phyloP scores from a whole-genome alignment of 441 rosid genomes.

The Pelargonium australe region DNA sequence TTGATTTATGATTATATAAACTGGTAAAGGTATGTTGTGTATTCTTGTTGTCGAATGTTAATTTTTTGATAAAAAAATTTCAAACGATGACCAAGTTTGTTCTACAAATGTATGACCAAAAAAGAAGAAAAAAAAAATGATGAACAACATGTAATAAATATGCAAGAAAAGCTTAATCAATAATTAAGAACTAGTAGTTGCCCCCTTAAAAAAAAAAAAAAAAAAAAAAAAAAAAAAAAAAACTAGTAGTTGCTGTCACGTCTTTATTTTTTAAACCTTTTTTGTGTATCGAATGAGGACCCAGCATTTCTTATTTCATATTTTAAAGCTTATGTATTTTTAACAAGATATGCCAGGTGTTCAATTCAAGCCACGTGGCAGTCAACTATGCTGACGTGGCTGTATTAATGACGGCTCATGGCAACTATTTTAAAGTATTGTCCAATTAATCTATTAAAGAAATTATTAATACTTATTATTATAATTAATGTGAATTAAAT shows the following conservation, averaged over 20 bases:
- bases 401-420: not conserved
- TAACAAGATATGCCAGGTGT: not conserved
- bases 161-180: not conserved
- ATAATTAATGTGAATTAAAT: too few species aligned
- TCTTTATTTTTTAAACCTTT: not conserved
- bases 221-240: too few species aligned
- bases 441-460: too few species aligned
- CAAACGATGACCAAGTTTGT: not conserved
- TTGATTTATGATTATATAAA: not conserved
- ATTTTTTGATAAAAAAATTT: not conserved
- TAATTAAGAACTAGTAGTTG: not conserved
- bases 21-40: slow-evolving; percentile 2
- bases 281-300: not conserved
- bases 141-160: not conserved
- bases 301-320: not conserved
- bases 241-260: too few species aligned
- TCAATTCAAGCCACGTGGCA: not conserved
- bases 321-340: not conserved
- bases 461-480: too few species aligned
- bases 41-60: not conserved
- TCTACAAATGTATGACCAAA: too few species aligned
- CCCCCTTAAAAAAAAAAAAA: too few species aligned
- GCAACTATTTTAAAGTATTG: too few species aligned
- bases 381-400: not conserved
- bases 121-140: too few species aligned